Conservation (phyloP, 2,329 filamentous ascomycete genomes). For the Fusarium musae region DNA sequence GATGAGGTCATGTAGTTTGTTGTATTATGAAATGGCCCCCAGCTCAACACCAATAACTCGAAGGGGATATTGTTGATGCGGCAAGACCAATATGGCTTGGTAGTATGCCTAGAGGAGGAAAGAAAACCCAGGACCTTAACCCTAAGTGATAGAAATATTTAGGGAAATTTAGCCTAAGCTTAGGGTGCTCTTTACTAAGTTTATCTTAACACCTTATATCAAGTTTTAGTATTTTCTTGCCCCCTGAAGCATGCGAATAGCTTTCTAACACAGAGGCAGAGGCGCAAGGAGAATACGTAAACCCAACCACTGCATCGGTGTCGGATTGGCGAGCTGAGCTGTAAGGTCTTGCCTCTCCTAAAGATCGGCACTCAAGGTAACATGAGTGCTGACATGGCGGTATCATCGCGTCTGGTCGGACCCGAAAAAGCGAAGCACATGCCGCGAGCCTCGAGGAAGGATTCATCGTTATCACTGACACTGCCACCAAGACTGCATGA, state of each 20-base stretch:
- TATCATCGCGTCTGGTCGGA: slow-evolving; percentile 18
- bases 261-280: slow-evolving; percentile 62
- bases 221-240: background rate
- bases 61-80: slow-evolving; percentile 65
- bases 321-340: slow-evolving; percentile 35
- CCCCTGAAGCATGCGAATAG: slow-evolving; percentile 59
- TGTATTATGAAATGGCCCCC: slow-evolving; percentile 75
- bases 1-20: slow-evolving; percentile 60
- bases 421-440: slow-evolving; percentile 10
- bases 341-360: slow-evolving; percentile 29
- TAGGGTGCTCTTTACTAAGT: background rate
- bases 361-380: slow-evolving; percentile 37
- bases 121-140: background rate
- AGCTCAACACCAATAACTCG: slow-evolving; percentile 70
- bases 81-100: slow-evolving; percentile 54
- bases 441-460: background rate
- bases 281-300: slow-evolving; percentile 31
- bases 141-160: background rate
- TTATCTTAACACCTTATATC: background rate
- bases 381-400: slow-evolving; percentile 18
- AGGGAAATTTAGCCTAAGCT: background rate
- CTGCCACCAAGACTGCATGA: background rate
- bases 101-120: slow-evolving; percentile 49
- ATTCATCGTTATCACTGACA: background rate
- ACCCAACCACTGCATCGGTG: slow-evolving; percentile 1